Conservation (phyloP, 345 rosid species). For the Eutrema japonicum region DNA sequence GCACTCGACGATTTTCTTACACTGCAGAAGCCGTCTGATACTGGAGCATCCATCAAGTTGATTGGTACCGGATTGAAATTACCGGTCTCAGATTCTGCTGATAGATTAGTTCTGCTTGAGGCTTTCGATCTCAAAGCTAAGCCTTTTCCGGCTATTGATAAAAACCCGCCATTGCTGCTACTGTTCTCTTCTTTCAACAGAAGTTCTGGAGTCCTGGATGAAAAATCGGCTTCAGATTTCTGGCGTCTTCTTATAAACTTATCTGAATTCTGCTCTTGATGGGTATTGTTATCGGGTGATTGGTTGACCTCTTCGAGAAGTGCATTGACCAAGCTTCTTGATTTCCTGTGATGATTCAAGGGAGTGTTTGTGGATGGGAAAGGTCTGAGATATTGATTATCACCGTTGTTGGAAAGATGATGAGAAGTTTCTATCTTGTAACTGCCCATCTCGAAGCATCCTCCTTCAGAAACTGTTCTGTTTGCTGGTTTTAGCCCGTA, state of each 20-base stretch:
- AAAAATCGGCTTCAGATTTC: conserved; percentile 63
- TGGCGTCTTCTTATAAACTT: conserved; percentile 64
- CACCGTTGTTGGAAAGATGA: conserved; percentile 34
- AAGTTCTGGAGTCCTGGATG: conserved; percentile 54
- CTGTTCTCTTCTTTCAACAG: conserved; percentile 65
- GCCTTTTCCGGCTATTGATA: conserved; percentile 60
- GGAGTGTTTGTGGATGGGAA: conserved; percentile 48
- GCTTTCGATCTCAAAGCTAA: conserved; percentile 74
- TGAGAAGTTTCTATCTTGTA: conserved; percentile 47
- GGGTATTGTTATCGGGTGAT: conserved; percentile 30
- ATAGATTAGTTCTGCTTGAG: conserved; percentile 50
- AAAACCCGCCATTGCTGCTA: conserved; percentile 46
- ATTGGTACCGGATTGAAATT: conserved; percentile 45
- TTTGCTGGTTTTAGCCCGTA: conserved; percentile 66
- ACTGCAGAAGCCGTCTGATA: conserved; percentile 45
- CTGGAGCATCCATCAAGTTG: conserved; percentile 48
- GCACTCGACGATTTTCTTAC: conserved; percentile 91
- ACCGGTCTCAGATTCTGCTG: conserved; percentile 48
- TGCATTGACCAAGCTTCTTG: conserved; percentile 63
- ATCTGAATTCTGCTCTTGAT: conserved; percentile 46
- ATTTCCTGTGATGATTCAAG: conserved; percentile 54
- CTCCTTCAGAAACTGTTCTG: conserved; percentile 47
- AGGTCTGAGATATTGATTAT: conserved; percentile 43
- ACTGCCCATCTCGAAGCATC: conserved; percentile 46
- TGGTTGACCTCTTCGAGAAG: conserved; percentile 54